Conservation (phyloP, 2,329 filamentous ascomycete species). For the Ophiostoma ips region DNA sequence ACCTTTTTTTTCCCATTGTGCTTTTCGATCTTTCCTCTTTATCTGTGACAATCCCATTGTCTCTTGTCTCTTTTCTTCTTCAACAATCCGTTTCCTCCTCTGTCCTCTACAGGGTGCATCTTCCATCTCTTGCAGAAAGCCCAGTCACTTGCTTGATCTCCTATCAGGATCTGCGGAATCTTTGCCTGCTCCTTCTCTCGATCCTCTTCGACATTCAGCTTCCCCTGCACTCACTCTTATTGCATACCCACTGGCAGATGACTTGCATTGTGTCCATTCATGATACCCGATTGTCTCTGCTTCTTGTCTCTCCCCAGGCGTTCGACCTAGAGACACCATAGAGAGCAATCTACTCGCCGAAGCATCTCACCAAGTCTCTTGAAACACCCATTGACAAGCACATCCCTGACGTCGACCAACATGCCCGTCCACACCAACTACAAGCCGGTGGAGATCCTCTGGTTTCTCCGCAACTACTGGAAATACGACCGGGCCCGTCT, state of each 20-base stretch:
- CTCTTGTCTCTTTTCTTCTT: neutral
- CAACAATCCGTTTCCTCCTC: neutral
- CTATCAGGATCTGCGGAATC: neutral
- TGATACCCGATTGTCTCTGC: no score
- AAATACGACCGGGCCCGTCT: slow-evolving; percentile 8
- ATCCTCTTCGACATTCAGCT: no score
- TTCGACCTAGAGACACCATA: no score
- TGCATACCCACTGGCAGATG: neutral
- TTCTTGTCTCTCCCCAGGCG: no score
- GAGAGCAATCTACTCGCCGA: neutral
- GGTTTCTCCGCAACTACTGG: slow-evolving; percentile 14
- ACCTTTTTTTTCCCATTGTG: no score
- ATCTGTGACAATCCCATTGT: neutral
- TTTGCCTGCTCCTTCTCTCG: no score
- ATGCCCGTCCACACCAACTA: slow-evolving; percentile 14
- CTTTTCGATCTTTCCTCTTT: neutral
- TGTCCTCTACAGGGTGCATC: no score
- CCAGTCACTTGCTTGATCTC: neutral
- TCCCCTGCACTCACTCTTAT: neutral
- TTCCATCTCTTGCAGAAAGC: neutral
- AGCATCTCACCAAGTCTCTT: neutral
- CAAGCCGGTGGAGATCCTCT: slow-evolving; percentile 11
- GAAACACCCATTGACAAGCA: neutral
- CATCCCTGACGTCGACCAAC: neutral
- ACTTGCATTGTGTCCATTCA: neutral